A percentile compares a stretch with the other conserved stretches of the same genome.
Conservation (phyloP, 495 filamentous ascomycete species). For the Pyrenula aspistea region DNA sequence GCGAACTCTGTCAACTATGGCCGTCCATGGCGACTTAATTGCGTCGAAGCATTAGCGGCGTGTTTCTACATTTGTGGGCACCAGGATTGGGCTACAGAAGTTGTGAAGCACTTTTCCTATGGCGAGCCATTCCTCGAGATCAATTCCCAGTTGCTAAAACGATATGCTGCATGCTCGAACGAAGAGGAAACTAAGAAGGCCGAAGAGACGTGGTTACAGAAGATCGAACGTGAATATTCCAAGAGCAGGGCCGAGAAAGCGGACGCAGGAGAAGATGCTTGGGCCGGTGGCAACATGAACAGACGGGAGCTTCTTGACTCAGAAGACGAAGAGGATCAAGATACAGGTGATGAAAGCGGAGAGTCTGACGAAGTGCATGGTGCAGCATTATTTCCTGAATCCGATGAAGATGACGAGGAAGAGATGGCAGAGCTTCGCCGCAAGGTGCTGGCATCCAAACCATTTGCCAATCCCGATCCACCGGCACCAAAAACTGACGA, state of each 20-base stretch:
- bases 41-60: constrained; percentile 86
- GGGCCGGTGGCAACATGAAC: constrained; percentile 82
- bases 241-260: constrained; percentile 58
- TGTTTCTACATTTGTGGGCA: constrained; percentile 88
- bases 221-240: constrained; percentile 80
- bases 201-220: constrained; percentile 75
- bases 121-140: constrained; percentile 80
- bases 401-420: constrained; percentile 68
- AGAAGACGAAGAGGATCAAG: constrained; percentile 37
- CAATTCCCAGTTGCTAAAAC: constrained; percentile 68
- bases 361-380: constrained; percentile 31
- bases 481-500: constrained; percentile 12
- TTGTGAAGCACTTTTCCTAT: constrained; percentile 77
- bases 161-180: constrained; percentile 69
- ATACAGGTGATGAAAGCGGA: constrained; percentile 38
- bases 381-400: constrained; percentile 58
- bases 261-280: constrained; percentile 51
- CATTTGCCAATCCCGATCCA: constrained; percentile 57
- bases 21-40: constrained; percentile 86
- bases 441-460: constrained; percentile 73
- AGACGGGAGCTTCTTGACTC: constrained; percentile 37
- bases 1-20: constrained; percentile 98
- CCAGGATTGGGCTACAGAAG: constrained; percentile 73
- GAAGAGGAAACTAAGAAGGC: constrained; percentile 82
- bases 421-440: constrained; percentile 86